Conservation (phyloP, 306 rosid species). For the Cicer bijugum region DNA sequence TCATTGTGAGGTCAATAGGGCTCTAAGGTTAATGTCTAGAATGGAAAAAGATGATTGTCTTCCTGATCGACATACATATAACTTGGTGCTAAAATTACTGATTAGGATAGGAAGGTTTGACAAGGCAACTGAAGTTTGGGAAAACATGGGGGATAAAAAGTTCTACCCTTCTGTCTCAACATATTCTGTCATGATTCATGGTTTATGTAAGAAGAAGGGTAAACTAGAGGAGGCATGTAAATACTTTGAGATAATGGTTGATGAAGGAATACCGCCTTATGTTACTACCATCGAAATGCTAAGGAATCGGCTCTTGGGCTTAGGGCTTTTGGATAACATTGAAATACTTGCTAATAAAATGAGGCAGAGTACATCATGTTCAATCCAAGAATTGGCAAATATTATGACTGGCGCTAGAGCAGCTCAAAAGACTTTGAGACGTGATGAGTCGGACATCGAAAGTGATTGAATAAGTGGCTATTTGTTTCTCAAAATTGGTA, state of each 20-base stretch:
- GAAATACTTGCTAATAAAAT: constrained; percentile 74
- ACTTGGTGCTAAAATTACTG: constrained; percentile 81
- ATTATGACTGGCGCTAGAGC: constrained; percentile 56
- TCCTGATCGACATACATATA: constrained; percentile 74
- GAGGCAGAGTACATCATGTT: constrained; percentile 70
- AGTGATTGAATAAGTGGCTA: constrained; percentile 53
- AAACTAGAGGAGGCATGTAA: constrained; percentile 83
- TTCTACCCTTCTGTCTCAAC: constrained; percentile 84
- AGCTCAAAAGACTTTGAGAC: constrained; percentile 42
- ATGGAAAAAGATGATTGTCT: constrained; percentile 68
- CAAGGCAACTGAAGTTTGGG: constrained; percentile 76
- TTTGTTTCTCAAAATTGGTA: constrained; percentile 27
- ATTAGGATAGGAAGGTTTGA: constrained; percentile 84
- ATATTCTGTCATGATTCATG: constrained; percentile 83
- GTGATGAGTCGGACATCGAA: constrained; percentile 55
- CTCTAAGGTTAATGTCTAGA: constrained; percentile 67
- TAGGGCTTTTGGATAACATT: constrained; percentile 60
- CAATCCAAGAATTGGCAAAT: constrained; percentile 66
- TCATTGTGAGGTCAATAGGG: constrained; percentile 70
- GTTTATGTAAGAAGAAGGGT: constrained; percentile 73
- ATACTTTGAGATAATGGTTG: constrained; percentile 85
- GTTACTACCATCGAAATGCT: constrained; percentile 65
- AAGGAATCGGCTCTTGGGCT: constrained; percentile 66
- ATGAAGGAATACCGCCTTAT: constrained; percentile 91
- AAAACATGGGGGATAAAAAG: constrained; percentile 57